phyloP scores from a whole-genome alignment of 2,329 filamentous ascomycete genomes.

The Pseudogymnoascus sp. region DNA sequence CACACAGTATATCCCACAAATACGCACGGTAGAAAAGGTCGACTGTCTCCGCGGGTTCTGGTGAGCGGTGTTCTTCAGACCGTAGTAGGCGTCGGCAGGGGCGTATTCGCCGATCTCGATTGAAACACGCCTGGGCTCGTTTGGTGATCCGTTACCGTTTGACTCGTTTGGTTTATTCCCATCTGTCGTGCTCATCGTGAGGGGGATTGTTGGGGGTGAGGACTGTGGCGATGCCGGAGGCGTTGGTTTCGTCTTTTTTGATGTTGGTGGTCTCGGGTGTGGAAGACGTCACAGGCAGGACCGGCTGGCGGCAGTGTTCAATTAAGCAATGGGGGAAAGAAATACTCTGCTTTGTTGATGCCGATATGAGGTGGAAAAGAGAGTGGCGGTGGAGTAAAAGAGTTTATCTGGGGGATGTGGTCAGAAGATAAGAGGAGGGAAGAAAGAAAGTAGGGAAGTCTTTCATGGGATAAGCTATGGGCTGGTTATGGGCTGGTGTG shows the following conservation, averaged over 20 bases:
- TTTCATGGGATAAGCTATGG: not conserved
- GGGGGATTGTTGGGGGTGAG: not conserved
- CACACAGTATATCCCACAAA: not conserved
- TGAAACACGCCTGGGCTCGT: slow-evolving; percentile 13
- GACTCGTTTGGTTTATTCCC: not conserved
- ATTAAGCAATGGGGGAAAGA: not conserved
- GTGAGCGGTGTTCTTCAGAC: slow-evolving; percentile 19
- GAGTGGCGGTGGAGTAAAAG: not conserved
- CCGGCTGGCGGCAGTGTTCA: not conserved
- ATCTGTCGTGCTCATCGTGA: slow-evolving; percentile 2
- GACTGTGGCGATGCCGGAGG: not conserved
- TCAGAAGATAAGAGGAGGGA: not conserved
- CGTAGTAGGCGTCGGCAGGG: slow-evolving; percentile 28
- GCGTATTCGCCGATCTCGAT: slow-evolving; percentile 27
- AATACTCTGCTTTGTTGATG: not conserved
- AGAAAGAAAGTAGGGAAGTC: not conserved
- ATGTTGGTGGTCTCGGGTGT: not conserved
- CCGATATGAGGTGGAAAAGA: not conserved
- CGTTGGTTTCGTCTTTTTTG: not conserved
- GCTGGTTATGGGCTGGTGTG: not conserved
- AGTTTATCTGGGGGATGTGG: not conserved
- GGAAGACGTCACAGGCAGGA: not conserved
- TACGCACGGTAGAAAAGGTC: slow-evolving; percentile 27
- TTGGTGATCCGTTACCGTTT: not conserved
- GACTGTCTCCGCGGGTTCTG: slow-evolving; percentile 24